Conservation (phyloP, 2,329 filamentous ascomycete genomes). For the Huntiella bhutanensis region DNA sequence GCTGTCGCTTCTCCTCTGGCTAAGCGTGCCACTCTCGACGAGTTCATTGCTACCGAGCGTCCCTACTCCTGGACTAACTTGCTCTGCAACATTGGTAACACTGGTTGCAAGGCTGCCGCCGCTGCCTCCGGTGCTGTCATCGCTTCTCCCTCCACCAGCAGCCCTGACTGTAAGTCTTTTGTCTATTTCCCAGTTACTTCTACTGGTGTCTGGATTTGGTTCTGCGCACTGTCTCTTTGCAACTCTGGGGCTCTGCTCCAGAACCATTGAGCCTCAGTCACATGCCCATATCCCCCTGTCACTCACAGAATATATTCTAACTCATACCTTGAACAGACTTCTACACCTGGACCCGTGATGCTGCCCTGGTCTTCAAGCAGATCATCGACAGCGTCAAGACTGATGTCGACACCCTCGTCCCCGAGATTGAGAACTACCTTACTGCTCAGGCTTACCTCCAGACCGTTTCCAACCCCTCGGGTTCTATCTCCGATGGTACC, state of each 20-base stretch:
- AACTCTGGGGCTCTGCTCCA: constrained; percentile 4
- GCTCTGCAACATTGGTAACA: constrained; percentile 39
- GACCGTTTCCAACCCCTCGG: constrained; percentile 49
- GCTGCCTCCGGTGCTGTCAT: constrained; percentile 33
- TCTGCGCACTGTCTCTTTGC: not conserved
- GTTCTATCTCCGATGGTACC: constrained; percentile 29
- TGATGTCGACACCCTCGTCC: constrained; percentile 36
- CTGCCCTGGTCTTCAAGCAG: constrained; percentile 49
- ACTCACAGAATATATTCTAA: too few relatives aligned
- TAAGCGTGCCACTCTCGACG: constrained; percentile 20
- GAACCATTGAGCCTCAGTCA: too few relatives aligned
- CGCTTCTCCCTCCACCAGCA: constrained; percentile 33
- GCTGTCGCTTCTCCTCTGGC: constrained; percentile 7
- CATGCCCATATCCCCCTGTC: too few relatives aligned
- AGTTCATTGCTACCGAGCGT: constrained; percentile 32
- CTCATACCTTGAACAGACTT: constrained; percentile 32
- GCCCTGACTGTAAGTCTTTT: constrained; percentile 34
- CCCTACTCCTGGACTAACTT: constrained; percentile 32
- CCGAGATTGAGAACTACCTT: constrained; percentile 48
- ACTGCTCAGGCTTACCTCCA: constrained; percentile 47
- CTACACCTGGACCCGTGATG: constrained; percentile 63
- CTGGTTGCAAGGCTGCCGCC: constrained; percentile 29
- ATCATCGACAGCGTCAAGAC: constrained; percentile 42
- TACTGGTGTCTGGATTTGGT: not conserved
- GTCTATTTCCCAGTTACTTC: not conserved